A percentile compares a stretch with the other conserved stretches of the same genome.
Evolutionary conservation across 768 basidiomycete genomes (phyloP).

Genomic region (Auricularia auricula-judae): DNA sequence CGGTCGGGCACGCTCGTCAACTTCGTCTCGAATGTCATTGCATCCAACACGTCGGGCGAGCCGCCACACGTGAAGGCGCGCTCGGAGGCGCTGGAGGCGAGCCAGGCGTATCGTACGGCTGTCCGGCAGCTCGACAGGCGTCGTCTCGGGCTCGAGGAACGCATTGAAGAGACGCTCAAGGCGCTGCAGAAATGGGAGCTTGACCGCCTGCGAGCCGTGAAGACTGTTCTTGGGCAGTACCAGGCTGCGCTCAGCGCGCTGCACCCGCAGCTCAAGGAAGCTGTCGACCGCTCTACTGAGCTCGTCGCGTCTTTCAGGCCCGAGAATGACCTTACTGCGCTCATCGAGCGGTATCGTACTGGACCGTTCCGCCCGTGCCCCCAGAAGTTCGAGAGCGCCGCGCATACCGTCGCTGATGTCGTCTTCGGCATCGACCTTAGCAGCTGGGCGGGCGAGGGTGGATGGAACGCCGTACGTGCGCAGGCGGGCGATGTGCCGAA

Average conservation of each 20-base stretch:
- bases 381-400: conserved; percentile 76
- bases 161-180: conserved; percentile 74
- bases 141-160: conserved; percentile 76
- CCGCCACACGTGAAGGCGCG: conserved; percentile 61
- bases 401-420: conserved; percentile 75
- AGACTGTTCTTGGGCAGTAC: conserved; percentile 81
- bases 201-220: conserved; percentile 73
- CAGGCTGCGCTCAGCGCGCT: conserved; percentile 69
- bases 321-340: conserved; percentile 72
- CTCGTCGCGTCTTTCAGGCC: conserved; percentile 80
- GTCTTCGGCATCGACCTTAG: conserved; percentile 87
- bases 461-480: conserved; percentile 47
- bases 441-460: conserved; percentile 75
- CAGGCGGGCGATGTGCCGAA: conserved; percentile 44
- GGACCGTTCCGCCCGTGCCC: conserved; percentile 85
- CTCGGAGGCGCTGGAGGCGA: conserved; percentile 71
- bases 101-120: conserved; percentile 65
- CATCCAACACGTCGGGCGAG: conserved; percentile 35
- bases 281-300: conserved; percentile 59
- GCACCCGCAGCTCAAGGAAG: conserved; percentile 52
- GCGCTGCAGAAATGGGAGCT: conserved; percentile 74
- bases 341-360: conserved; percentile 88
- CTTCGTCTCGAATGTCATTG: conserved; percentile 63
- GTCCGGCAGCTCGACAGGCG: conserved; percentile 79
- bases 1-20: conserved; percentile 59